Evolutionary conservation across 2,329 filamentous ascomycete species (phyloP), one percentile per base, ranked within the genome.

Genomic region (Ophiostoma pallidulum): DNA sequence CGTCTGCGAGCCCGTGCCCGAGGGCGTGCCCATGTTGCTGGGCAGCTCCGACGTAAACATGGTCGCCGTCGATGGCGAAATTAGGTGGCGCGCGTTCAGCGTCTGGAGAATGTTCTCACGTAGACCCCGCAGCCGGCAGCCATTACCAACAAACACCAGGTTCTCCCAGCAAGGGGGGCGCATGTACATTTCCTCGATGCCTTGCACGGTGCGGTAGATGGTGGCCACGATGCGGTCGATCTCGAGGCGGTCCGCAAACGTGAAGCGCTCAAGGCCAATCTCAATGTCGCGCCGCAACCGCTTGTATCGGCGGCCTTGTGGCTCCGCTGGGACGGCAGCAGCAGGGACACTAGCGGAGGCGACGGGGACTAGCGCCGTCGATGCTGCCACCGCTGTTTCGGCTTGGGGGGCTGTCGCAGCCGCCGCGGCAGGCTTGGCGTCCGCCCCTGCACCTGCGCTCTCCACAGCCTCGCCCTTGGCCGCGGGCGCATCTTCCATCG

Each of bases 11-110:
- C 91, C 91, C 1, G 91, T 97, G 18, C 88, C 90, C 10, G 84
- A 77, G 1, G 92, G 92, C 0, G 92, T 97, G 26, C 86, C 89
- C 61, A 96, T 78, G 66, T 92, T 91, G 8, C 89, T 96, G 8
- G 92, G 92, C 32, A 97, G 80, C 65, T 98, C 92, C 19, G 89
- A 95, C 31, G 90, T 95, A 73, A 97, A 97, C 59, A 97, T 97
- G 36, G 90, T 96, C 43, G 88, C 89, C 1, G 88, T 91, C 24
- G 84, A 90, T 0, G 92, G 92, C 2, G 90, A 94, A 56, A 98
- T 82, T 46, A 96, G 77, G 64, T 95, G 92, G 54, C 90, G 89
- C 41, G 82, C 77, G 32, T 78, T 78, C 31, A 98, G 77, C 0
- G 82, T 89, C 57, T 84, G 77, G 32, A 97, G 64, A 41, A 98